phyloP scores from a whole-genome alignment of 352 stramenopile genomes.

The Discostella stelligera region DNA sequence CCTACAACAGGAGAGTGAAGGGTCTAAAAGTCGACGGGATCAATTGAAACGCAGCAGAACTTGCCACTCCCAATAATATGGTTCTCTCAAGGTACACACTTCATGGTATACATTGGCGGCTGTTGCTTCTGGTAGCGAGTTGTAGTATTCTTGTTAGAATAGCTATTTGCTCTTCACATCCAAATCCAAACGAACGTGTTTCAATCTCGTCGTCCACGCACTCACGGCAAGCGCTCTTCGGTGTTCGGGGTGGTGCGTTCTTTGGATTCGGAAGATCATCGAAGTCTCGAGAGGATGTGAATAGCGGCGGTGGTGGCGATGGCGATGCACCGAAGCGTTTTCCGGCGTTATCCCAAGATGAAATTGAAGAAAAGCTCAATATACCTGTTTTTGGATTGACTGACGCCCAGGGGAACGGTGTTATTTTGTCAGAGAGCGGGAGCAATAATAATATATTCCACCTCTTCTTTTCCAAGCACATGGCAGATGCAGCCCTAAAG shows the following conservation, averaged over 20 bases:
- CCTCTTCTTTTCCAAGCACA: slow-evolving; percentile 53
- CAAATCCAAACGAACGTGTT: slow-evolving; percentile 1
- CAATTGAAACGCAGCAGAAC: too few relatives aligned
- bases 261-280: slow-evolving; percentile 44
- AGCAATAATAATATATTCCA: slow-evolving; percentile 49
- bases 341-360: slow-evolving; percentile 41
- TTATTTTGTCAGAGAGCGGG: slow-evolving; percentile 35
- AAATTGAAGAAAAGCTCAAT: slow-evolving; percentile 55
- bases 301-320: slow-evolving; percentile 22
- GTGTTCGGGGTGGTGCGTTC: slow-evolving; percentile 39
- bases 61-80: not conserved
- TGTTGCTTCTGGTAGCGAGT: not conserved
- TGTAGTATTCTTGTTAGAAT: slow-evolving; percentile 14
- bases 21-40: too few relatives aligned
- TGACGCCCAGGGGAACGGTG: slow-evolving; percentile 45
- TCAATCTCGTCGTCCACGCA: slow-evolving; percentile 1
- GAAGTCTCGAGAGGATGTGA: slow-evolving; percentile 3
- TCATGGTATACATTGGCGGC: not conserved
- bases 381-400: slow-evolving; percentile 55
- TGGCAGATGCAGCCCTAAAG: slow-evolving; percentile 41
- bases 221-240: slow-evolving; percentile 24
- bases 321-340: slow-evolving; percentile 15
- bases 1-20: too few relatives aligned
- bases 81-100: not conserved
- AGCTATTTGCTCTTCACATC: not conserved